Conservation (phyloP, 495 filamentous ascomycete species). For the Thermothielavioides terrestris region DNA sequence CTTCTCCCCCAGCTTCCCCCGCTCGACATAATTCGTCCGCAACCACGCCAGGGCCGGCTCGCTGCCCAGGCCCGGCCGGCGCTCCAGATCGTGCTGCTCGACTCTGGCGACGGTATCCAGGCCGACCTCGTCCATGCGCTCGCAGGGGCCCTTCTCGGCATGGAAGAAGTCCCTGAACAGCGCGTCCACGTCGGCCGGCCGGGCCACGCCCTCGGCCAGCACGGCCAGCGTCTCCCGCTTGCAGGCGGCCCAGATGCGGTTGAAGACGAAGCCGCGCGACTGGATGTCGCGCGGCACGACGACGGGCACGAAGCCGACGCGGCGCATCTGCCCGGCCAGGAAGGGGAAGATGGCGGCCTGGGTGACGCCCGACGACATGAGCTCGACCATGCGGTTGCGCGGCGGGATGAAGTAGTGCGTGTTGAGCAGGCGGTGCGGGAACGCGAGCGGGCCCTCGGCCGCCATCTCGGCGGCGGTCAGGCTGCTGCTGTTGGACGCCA, state of each 20-base stretch:
- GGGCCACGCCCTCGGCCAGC: constrained; percentile 40
- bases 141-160: constrained; percentile 37
- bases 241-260: constrained; percentile 51
- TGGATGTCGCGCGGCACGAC: constrained; percentile 30
- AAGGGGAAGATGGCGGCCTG: constrained; percentile 35
- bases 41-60: constrained; percentile 27
- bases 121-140: constrained; percentile 43
- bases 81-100: constrained; percentile 30
- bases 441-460: constrained; percentile 23
- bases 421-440: constrained; percentile 37
- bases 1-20: constrained; percentile 38
- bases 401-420: constrained; percentile 53
- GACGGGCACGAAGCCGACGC: constrained; percentile 37
- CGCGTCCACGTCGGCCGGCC: constrained; percentile 34
- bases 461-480: constrained; percentile 43
- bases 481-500: constrained; percentile 46
- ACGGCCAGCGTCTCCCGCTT: constrained; percentile 49
- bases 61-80: constrained; percentile 9
- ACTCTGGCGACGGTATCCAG: constrained; percentile 37
- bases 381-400: constrained; percentile 40
- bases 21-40: constrained; percentile 29
- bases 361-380: constrained; percentile 50
- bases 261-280: constrained; percentile 50
- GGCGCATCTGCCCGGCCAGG: constrained; percentile 31
- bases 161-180: constrained; percentile 42